phyloP scores from a whole-genome alignment of 192 early-diverging fungal genomes.

The Gaertneriomyces sp. region DNA sequence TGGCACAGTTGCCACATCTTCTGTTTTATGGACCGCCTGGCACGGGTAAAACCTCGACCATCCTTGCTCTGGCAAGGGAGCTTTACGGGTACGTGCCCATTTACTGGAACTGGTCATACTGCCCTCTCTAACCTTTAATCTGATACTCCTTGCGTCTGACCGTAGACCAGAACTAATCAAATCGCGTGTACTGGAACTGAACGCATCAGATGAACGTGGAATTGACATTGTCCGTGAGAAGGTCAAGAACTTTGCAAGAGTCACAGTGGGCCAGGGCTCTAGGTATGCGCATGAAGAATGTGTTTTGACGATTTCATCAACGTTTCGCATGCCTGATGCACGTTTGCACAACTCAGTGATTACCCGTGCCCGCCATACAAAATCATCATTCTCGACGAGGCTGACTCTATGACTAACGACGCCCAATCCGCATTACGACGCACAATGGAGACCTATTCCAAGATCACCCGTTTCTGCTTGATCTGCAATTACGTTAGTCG shows the following conservation, averaged over 20 bases:
- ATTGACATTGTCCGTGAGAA: constrained; percentile 89
- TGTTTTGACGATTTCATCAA: background rate
- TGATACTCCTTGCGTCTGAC: constrained; percentile 14
- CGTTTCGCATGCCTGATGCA: background rate
- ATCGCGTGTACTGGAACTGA: constrained; percentile 84
- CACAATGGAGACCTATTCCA: constrained; percentile 93
- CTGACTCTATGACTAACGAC: constrained; percentile 93
- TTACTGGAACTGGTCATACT: background rate
- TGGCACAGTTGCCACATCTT: constrained; percentile 82
- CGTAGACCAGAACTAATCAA: constrained; percentile 74
- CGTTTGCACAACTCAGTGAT: constrained; percentile 9
- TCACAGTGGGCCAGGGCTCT: constrained; percentile 44
- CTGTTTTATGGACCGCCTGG: constrained; percentile 98
- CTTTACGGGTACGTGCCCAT: constrained; percentile 63
- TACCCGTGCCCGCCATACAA: constrained; percentile 82
- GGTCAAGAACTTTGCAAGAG: constrained; percentile 88
- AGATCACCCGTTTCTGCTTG: constrained; percentile 89
- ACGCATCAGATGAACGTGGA: constrained; percentile 97
- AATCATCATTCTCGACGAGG: constrained; percentile 95
- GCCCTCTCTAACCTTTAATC: background rate
- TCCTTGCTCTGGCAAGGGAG: constrained; percentile 83
- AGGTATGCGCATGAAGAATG: constrained; percentile 11
- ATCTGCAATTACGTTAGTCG: constrained; percentile 87
- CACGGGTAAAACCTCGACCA: constrained; percentile 94
- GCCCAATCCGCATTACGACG: constrained; percentile 89